Evolutionary conservation across 495 filamentous ascomycete species (phyloP).

Genomic region (Daldinia decipiens): DNA sequence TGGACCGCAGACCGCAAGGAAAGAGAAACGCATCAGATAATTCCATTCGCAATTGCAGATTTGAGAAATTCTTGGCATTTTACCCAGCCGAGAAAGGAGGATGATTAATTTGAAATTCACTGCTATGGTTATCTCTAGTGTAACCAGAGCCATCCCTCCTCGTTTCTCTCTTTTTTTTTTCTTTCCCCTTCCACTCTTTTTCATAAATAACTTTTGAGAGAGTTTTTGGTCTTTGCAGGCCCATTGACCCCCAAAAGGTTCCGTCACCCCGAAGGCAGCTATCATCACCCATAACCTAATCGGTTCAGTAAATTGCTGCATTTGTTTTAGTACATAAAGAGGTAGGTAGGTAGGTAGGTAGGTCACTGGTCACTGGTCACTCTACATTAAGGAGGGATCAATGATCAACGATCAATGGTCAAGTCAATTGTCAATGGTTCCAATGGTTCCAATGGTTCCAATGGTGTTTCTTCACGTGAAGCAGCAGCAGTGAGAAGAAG

Average conservation of each 20-base stretch:
- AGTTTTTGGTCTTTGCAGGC: constrained; percentile 20
- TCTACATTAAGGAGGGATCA: constrained; percentile 10
- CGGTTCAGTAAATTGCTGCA: constrained; percentile 18
- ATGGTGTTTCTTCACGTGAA: constrained; percentile 28
- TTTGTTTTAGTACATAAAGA: constrained; percentile 13
- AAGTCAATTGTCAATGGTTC: no score
- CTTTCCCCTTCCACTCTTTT: constrained; percentile 20
- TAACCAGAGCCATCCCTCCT: constrained; percentile 29
- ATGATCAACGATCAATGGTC: not conserved
- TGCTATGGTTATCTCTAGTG: constrained; percentile 39
- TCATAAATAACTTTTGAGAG: constrained; percentile 18
- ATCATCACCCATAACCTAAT: constrained; percentile 39
- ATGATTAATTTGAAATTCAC: constrained; percentile 37
- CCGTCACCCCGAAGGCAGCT: constrained; percentile 30
- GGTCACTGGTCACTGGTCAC: not conserved
- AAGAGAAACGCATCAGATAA: constrained; percentile 26
- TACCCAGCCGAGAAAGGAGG: constrained; percentile 32
- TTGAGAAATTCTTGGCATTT: constrained; percentile 40
- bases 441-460: constrained; percentile 3
- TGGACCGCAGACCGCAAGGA: not conserved
- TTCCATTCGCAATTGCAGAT: constrained; percentile 37
- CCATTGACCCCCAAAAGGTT: constrained; percentile 18
- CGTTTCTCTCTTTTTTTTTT: constrained; percentile 16
- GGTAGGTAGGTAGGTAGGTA: not conserved
- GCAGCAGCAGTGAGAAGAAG: constrained; percentile 11